Evolutionary conservation across 2,329 filamentous ascomycete species (phyloP), one percentile per base, ranked within the genome.

Genomic region (Colletotrichum aenigma): DNA sequence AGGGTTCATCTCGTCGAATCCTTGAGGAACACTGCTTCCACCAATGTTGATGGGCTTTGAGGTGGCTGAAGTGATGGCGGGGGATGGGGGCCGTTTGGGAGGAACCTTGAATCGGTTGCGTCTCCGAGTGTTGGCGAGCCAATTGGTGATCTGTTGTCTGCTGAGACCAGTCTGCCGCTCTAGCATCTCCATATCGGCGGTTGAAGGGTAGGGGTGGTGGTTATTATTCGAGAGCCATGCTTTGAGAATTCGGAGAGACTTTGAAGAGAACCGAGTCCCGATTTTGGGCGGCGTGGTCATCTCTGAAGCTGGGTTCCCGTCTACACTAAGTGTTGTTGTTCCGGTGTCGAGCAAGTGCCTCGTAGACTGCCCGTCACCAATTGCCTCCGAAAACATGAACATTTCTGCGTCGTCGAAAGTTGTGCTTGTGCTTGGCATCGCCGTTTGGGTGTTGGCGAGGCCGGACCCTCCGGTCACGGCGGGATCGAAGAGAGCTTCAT

Each of bases 191-290:
- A 77, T 70, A 7, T 76, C 76, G n/a, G 60, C 56, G 6, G 70
- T 24, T 1, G 65, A 66, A 4, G 73, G 76, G 16, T 77, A 76
- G 0, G 76, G 74, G 4, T 76, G 66, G 16, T 74, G 16, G 9
- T 64, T 69, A 13, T 77, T 68, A 5, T 55, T 70, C 3, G 74
- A 43, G 4, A 80, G 66, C 79, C 79, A 81, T 24, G 64, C 36
- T 15, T 76, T 79, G 2, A 81, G 62, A 24, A 75, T 32, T 8
- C 78, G 77, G 5, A 79, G 65, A 5, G 79, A 71, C 28, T 78
- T 75, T 13, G 77, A 71, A 1, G 80, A 79, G 74, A 81, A 81
- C 12, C 80, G 76, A 2, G 77, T 72, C 6, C 79, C 79, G 28
- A 79, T 70, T 24, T 80, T 81, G 12, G 78, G 76, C 7, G 73